A percentile compares a stretch with the other conserved stretches of the same genome.
These are phyloP conservation scores for Aspergillus versicolor DNA, from an alignment of 2,329 filamentous ascomycete species.

Conservation along the genomic window DNA sequence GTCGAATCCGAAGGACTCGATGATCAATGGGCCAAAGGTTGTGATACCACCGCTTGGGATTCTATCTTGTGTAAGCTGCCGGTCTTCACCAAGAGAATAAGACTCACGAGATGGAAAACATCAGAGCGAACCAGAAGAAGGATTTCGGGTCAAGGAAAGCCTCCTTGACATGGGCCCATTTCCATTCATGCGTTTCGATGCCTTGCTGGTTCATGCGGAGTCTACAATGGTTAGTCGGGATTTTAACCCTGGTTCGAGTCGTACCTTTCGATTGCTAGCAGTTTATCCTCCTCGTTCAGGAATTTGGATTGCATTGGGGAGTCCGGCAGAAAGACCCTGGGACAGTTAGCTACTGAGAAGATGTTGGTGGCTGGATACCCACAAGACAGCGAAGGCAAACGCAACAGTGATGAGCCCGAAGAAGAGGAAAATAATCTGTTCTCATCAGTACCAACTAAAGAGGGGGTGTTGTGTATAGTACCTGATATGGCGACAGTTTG, in stretches of 20 bases:
- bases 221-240: too few species aligned
- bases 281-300: conserved; percentile 55
- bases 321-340: conserved; percentile 58
- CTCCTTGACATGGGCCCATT: conserved; percentile 56
- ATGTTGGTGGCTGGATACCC: conserved; percentile 3
- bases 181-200: conserved; percentile 45
- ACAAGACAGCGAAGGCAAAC: conserved; percentile 52
- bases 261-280: conserved; percentile 57
- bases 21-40: conserved; percentile 60
- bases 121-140: conserved; percentile 57
- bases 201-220: conserved; percentile 52
- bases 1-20: conserved; percentile 58
- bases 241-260: too few species aligned
- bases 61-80: conserved; percentile 21
- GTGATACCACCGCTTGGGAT: conserved; percentile 60
- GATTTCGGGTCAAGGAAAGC: conserved; percentile 59
- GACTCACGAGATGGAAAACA: conserved; percentile 53
- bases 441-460: neutral
- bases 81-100: too few species aligned
- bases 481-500: conserved; percentile 53
- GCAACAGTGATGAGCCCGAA: conserved; percentile 52
- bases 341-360: neutral
- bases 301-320: conserved; percentile 62
- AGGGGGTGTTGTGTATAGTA: conserved; percentile 17
- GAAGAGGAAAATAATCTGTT: conserved; percentile 33